These are phyloP conservation scores for Chimonanthus salicifolius DNA, from an alignment of 164 flowering plant species.

Conservation along the genomic window DNA sequence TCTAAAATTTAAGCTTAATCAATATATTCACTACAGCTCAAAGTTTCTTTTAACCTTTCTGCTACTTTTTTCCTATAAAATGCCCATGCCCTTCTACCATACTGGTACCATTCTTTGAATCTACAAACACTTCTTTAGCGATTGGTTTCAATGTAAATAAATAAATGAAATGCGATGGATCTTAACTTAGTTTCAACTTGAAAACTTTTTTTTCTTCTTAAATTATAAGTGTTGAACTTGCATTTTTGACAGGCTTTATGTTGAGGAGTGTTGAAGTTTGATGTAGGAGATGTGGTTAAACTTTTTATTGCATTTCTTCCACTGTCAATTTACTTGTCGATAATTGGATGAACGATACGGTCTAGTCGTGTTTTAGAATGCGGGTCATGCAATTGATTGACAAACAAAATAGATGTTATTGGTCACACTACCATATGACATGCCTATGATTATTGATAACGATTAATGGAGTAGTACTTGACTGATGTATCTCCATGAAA, in stretches of 20 bases:
- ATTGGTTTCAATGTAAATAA: neutral
- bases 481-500: too few species aligned
- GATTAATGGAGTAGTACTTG: too few species aligned
- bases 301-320: too few species aligned
- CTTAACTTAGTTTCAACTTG: neutral
- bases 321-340: too few species aligned
- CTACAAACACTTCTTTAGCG: neutral
- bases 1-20: too few species aligned
- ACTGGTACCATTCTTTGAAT: neutral
- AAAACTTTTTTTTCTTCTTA: neutral
- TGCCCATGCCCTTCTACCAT: neutral
- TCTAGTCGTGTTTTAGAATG: too few species aligned
- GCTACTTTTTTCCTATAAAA: neutral
- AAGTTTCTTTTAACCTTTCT: neutral
- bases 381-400: too few species aligned
- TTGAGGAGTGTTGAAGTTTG: neutral
- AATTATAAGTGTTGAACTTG: neutral
- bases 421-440: too few species aligned
- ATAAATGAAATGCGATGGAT: neutral
- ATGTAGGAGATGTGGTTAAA: too few species aligned
- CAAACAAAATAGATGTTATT: too few species aligned
- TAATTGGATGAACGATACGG: too few species aligned
- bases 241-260: neutral
- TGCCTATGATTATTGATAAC: too few species aligned
- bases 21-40: neutral